These are phyloP conservation scores for Coemansia sp. DNA, from an alignment of 192 early-diverging fungal genomes.

Conservation along the genomic window DNA sequence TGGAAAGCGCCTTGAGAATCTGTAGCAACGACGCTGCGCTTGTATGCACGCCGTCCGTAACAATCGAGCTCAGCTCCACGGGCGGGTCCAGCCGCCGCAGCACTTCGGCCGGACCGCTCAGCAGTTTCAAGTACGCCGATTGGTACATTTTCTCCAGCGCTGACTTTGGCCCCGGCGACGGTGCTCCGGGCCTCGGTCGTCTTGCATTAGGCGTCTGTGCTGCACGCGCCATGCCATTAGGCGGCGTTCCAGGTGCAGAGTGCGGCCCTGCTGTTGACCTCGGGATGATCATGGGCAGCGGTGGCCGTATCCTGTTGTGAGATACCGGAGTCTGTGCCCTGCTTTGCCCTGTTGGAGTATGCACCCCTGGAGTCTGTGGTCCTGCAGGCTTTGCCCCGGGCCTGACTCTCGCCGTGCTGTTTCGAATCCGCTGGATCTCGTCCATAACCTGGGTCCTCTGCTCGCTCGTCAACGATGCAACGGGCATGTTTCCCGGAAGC, in stretches of 20 bases:
- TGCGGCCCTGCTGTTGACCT: constrained; percentile 7
- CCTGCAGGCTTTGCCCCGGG: background rate
- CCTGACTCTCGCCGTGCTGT: constrained; percentile 6
- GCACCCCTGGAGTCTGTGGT: background rate
- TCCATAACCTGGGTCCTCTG: constrained; percentile 47
- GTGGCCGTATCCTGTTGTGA: constrained; percentile 19
- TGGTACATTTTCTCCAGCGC: constrained; percentile 49
- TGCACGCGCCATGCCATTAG: background rate
- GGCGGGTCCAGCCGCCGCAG: constrained; percentile 40
- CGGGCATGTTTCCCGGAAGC: constrained; percentile 49
- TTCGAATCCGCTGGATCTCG: constrained; percentile 45
- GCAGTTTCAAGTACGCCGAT: constrained; percentile 44
- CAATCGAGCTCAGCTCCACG: constrained; percentile 27
- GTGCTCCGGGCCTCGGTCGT: background rate
- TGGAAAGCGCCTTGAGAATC: constrained; percentile 47
- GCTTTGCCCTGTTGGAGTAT: background rate
- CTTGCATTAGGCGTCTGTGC: background rate
- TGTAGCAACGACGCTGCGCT: constrained; percentile 18
- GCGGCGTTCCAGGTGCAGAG: constrained; percentile 9
- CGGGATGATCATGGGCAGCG: constrained; percentile 26
- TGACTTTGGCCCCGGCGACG: constrained; percentile 11
- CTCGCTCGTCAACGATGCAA: constrained; percentile 46
- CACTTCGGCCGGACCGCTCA: constrained; percentile 33
- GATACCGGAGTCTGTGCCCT: background rate
- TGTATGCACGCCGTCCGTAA: background rate